Percentiles rank a stretch among this genome's conserved stretches.
Evolutionary conservation across 1,139 yeast species (phyloP).

Genomic region (Yamadazyma buinensis): DNA sequence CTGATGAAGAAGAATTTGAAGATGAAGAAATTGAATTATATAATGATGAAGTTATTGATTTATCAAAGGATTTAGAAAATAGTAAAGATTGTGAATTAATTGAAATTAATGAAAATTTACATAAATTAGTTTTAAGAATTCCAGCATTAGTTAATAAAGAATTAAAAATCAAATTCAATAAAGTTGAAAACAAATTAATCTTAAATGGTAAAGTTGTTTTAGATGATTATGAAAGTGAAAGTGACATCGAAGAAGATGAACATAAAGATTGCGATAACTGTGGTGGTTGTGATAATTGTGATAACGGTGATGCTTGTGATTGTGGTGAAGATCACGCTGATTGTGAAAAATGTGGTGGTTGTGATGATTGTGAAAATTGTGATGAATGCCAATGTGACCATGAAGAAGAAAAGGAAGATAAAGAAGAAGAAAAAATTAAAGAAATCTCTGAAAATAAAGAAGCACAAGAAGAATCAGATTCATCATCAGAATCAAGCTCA

Average conservation of each 20-base stretch:
- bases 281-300: conserved; percentile 9
- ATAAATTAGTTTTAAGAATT: conserved; percentile 41
- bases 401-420: conserved; percentile 5
- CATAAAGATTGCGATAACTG: conserved; percentile 4
- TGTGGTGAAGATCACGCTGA: conserved; percentile 2
- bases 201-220: conserved; percentile 39
- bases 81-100: conserved; percentile 46
- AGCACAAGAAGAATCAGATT: conserved; percentile 8
- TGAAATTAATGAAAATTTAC: conserved; percentile 37
- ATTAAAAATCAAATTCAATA: conserved; percentile 39
- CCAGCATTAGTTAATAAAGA: conserved; percentile 44
- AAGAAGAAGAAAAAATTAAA: no score
- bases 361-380: conserved; percentile 5
- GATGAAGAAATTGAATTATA: not conserved
- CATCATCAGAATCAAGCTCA: conserved; percentile 12
- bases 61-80: conserved; percentile 40
- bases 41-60: conserved; percentile 36
- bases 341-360: conserved; percentile 7
- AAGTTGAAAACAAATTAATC: conserved; percentile 41
- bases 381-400: conserved; percentile 8
- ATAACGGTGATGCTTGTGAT: not conserved
- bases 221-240: conserved; percentile 19
- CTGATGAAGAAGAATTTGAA: conserved; percentile 16
- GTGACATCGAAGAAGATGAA: conserved; percentile 11
- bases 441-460: not conserved